Base-by-base conservation (phyloP, 805 yeast genomes). In the Limtongozyma cylindracea region DNA sequence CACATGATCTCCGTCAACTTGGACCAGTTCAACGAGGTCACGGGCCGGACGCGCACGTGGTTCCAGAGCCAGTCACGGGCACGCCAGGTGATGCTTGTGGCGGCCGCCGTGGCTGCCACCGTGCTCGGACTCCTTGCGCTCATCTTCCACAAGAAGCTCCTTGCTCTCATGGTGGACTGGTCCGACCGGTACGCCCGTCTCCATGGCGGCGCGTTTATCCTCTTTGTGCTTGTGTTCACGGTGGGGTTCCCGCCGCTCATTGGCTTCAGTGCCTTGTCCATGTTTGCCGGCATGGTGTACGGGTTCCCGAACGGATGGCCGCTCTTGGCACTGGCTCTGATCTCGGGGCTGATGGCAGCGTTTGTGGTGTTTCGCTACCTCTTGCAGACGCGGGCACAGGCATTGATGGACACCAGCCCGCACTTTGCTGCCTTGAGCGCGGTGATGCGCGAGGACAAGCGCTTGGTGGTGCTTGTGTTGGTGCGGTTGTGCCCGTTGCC, bases 401-500 rank as follows among this genome's bases (percentile, higher is more conserved):
- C 41, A n/a, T 36, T 84, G 32, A 60, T 80, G 3, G 47, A 57
- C 9, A 33, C 56, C 3, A 73, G 72, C 37, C 61, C 60, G 24
- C 64, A 60, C 27, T 63, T 88, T 30, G 58, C 67, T 30, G 77
- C 91, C 1, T 59, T 88, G 29, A 57, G 76, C 1, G 64, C 68
- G 24, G 72, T 77, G 4, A 41, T 84, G 27, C 64, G 58, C 31
- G 91, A 77, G 26, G 60, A 62, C 24, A 69, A 71, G 31, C 41
- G 51, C 11, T 56, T 80, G 25, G 39, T 66, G 29, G 43, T 88
- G 12, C 43, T 84, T 23, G 60, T 72, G 23, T 49, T 84, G 37
- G 56, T 84, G 14, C 53, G 95, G 24, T 42, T 84, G 25, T 78
- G 94, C 32, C 98, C 98, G 1, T 57, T 84, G 34, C 96, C 96